phyloP scores from a whole-genome alignment of 306 rosid genomes.

The Amphicarpaea edgeworthii region DNA sequence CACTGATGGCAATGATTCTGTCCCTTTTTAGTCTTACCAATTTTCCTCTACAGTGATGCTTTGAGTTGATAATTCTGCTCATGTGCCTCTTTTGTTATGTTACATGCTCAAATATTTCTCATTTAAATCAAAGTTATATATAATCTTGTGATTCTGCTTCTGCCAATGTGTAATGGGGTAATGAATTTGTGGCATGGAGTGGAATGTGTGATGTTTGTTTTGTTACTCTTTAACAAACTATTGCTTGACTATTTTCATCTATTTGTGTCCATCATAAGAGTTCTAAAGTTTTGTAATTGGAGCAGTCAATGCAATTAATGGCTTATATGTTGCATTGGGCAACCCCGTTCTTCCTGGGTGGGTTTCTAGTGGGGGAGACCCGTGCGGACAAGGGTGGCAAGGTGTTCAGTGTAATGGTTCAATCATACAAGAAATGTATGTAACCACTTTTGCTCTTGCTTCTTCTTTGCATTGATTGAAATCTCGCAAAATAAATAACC shows the following conservation, averaged over 20 bases:
- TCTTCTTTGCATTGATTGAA: conserved; percentile 6
- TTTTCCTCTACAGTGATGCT: conserved; percentile 33
- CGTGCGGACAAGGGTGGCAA: conserved; percentile 94
- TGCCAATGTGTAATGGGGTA: background rate
- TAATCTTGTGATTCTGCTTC: background rate
- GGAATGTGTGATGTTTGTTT: background rate
- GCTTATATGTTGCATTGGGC: conserved; percentile 73
- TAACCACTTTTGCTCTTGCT: conserved; percentile 32
- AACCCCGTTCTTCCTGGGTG: conserved; percentile 87
- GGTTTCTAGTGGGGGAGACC: conserved; percentile 85
- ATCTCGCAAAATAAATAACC: conserved; percentile 17
- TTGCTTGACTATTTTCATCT: conserved; percentile 28
- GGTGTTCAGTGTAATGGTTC: conserved; percentile 81
- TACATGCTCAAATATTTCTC: conserved; percentile 5
- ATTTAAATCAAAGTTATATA: conserved; percentile 16
- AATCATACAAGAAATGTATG: conserved; percentile 71
- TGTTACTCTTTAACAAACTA: conserved; percentile 3
- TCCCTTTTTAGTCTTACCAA: conserved; percentile 34
- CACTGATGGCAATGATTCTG: conserved; percentile 65
- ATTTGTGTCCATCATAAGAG: conserved; percentile 6
- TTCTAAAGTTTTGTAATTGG: conserved; percentile 40
- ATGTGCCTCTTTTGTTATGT: conserved; percentile 7
- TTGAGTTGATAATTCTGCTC: conserved; percentile 35
- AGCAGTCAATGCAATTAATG: conserved; percentile 85
- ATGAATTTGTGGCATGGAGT: background rate